Base-by-base conservation (phyloP, 148 eudicot species). In the Heliosperma pusillum region DNA sequence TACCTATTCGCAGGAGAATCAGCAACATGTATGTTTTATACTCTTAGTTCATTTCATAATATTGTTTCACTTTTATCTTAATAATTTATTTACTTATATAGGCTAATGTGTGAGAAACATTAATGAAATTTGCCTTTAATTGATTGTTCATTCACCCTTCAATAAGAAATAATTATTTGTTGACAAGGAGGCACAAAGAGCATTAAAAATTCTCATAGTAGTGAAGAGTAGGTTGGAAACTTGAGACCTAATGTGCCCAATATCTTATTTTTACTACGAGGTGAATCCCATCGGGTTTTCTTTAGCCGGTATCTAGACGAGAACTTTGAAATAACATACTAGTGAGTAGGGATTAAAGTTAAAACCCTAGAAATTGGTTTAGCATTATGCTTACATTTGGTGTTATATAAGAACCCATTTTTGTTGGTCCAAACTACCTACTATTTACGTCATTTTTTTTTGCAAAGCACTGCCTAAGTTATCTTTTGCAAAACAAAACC, bases 1-100 rank as follows among this genome's bases (percentile, higher is more conserved):
- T 91, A 68, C 67, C 79, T 44, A 88, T 89, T 75, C 84, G 97
- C 74, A 87, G 72, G 77, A 80, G 90, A 60, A 89, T 91, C 68
- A 78, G 82, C 62, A 82, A 77, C 86, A 87, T 91, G 97, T 91
- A 83, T n/a, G 45, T 62, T 69, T 25, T 75, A 52, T 74, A 26
- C 57, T 66, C 63, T 61, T 33, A 33, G 33, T 76, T 58, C 45
- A 47, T 1, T 69, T 16, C n/a, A n/a, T n/a, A n/a, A n/a, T 12
- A 9, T 47, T 27, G 61, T 29, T 33, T 29, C 45, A 13, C 4
- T n/a, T n/a, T n/a, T 9, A 24, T 52, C 22, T 70, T 52, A 27
- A 26, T 53, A 61, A 11, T 33, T 55, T 5, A 2, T 53, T 65
- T 58, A 59, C 12, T 66, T 71, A 15, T 66, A 36, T 17, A 62